Conservation (phyloP, 78 protist genomes). For the Planoprotostelium fungivorum region DNA sequence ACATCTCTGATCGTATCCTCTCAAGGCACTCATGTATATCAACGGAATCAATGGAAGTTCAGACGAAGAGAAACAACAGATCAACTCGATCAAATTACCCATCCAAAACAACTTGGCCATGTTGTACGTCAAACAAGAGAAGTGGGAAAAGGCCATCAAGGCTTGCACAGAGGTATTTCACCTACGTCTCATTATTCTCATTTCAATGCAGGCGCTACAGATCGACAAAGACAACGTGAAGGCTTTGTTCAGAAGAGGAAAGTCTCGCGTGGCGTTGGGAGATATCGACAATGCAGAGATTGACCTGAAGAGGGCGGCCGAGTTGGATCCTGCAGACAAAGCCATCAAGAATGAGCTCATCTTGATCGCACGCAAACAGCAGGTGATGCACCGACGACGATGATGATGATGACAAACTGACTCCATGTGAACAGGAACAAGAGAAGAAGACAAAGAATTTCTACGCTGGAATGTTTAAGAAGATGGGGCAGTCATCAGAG, state of each 20-base stretch:
- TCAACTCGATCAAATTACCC: conserved; percentile 10
- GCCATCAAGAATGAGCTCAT: conserved; percentile 16
- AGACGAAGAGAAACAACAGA: conserved; percentile 4
- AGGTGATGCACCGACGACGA: too few species aligned
- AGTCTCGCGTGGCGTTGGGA: conserved; percentile 9
- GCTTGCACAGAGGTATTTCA: conserved; percentile 23
- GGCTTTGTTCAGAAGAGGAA: conserved; percentile 59
- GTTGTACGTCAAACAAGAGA: conserved; percentile 30
- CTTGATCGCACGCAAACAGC: background rate
- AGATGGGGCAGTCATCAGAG: too few species aligned
- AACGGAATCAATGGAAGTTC: conserved; percentile 21
- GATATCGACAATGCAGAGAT: conserved; percentile 25
- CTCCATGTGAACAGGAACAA: too few species aligned
- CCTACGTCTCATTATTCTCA: too few species aligned
- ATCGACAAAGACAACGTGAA: conserved; percentile 43
- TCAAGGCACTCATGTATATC: conserved; percentile 2
- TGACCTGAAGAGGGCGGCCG: conserved; percentile 28
- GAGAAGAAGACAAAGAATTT: background rate
- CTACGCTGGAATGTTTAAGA: background rate
- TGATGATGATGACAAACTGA: too few species aligned
- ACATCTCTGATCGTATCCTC: too few species aligned
- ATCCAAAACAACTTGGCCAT: conserved; percentile 38
- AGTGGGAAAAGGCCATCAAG: conserved; percentile 12
- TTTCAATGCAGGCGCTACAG: background rate
- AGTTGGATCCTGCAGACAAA: conserved; percentile 36